Evolutionary conservation across 768 basidiomycete genomes (phyloP), one percentile per base, ranked within the genome.

Genomic region (Favolaschia claudopus): DNA sequence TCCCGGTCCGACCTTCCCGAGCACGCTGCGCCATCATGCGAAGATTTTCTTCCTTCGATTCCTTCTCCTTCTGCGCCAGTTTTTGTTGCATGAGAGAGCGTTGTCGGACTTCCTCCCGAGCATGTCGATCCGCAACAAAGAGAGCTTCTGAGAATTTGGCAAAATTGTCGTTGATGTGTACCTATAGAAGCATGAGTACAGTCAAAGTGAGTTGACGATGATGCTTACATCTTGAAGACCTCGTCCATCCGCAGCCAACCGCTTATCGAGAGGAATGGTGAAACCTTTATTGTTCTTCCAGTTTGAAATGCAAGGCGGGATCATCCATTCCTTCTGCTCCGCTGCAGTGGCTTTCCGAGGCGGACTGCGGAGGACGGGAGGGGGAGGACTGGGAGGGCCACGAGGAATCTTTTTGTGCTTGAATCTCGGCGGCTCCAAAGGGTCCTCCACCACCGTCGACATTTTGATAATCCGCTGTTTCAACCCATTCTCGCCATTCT

Each of bases 201-300:
- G 17, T 19, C 15, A 27, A 36, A 7, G 50, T 36, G 32, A 12
- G 53, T 31, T 22, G n/a, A 9, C 14, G 5, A 63, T 15, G 17
- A 19, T 28, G 81, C 92, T 73, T 63, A 97, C 96, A 72, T 99
- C 97, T 75, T 99, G 97, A 31, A 99, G 82, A 57, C 97, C 97
- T 66, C 96, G 85, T n/a, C 96, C 96, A 74, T 99, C 97, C 4
- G 97, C 96, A 34, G 97, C 97, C 50, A 99, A 80, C 63, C 96
- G 92, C 78, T 99, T 99, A 72, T 99, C 97, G 31, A 99, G 83
- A 33, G 97, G 96, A 69, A 99, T 98, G 2, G 97, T 99, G 74
- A 96, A 99, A 84, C 97, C 97, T 77, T 99, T 99, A 87, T 99
- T 98, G 81, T 99, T 99, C 81, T 99, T 99, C 97, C 97, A 99